Conservation (phyloP, 1,284 basidiomycete species). For the Boletus coffeatus region DNA sequence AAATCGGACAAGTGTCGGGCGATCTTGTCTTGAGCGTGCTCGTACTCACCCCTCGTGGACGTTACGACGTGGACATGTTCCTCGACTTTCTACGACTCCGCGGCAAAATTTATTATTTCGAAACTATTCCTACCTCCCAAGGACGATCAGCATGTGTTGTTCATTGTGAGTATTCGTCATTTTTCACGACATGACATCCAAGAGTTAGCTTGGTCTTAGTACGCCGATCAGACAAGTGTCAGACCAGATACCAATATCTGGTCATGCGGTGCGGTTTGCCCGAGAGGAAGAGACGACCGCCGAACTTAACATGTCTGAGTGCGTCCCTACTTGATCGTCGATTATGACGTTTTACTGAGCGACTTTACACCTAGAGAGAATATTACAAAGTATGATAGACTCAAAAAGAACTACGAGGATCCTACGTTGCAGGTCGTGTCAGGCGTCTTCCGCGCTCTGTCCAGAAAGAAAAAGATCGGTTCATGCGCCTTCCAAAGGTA, state of each 20-base stretch:
- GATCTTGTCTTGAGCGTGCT: slow-evolving; percentile 92
- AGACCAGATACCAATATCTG: slow-evolving; percentile 96
- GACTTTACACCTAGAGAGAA: slow-evolving; percentile 49
- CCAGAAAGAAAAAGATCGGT: slow-evolving; percentile 87
- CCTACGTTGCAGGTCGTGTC: slow-evolving; percentile 97
- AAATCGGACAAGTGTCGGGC: slow-evolving; percentile 89
- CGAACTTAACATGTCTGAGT: slow-evolving; percentile 93
- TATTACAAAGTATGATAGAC: slow-evolving; percentile 69
- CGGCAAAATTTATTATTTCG: slow-evolving; percentile 94
- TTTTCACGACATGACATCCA: slow-evolving; percentile 1
- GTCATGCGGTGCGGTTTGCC: slow-evolving; percentile 87
- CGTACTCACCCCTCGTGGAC: slow-evolving; percentile 94
- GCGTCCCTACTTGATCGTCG: slow-evolving; percentile 27
- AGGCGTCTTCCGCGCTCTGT: slow-evolving; percentile 87
- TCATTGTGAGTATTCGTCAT: slow-evolving; percentile 64
- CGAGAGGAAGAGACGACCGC: slow-evolving; percentile 97
- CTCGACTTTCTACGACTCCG: slow-evolving; percentile 89
- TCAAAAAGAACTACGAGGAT: slow-evolving; percentile 90
- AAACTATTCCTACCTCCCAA: slow-evolving; percentile 93
- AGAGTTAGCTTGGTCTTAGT: slow-evolving; percentile 72
- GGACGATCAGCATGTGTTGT: slow-evolving; percentile 94
- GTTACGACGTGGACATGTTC: slow-evolving; percentile 99
- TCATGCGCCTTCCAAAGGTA: slow-evolving; percentile 84
- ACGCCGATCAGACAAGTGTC: slow-evolving; percentile 95
- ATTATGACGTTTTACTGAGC: slow-evolving; percentile 4